Conservation (phyloP, 1,284 basidiomycete genomes). For the Malassezia japonica region DNA sequence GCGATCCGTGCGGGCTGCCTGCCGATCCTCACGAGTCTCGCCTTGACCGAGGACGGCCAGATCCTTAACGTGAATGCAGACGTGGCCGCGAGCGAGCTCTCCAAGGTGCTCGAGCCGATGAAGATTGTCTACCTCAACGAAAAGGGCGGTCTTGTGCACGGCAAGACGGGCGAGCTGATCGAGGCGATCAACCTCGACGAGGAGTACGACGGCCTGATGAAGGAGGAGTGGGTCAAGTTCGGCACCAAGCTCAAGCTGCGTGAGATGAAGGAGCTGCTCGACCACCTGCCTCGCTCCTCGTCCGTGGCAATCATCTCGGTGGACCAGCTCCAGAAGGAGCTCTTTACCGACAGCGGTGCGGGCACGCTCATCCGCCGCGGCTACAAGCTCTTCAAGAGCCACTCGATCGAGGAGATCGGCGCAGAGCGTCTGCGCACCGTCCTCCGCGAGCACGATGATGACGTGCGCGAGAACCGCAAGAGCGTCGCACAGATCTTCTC, state of each 20-base stretch:
- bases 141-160: slow-evolving; percentile 95
- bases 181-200: slow-evolving; percentile 96
- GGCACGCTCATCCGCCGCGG: slow-evolving; percentile 94
- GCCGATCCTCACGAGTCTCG: slow-evolving; percentile 46
- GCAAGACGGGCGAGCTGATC: slow-evolving; percentile 59
- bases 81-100: slow-evolving; percentile 45
- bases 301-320: slow-evolving; percentile 97
- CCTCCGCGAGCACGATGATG: slow-evolving; percentile 78
- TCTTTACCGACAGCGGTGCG: slow-evolving; percentile 95
- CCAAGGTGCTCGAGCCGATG: slow-evolving; percentile 49
- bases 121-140: slow-evolving; percentile 99
- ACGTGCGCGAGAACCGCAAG: slow-evolving; percentile 71
- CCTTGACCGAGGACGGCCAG: slow-evolving; percentile 45
- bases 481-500: slow-evolving; percentile 82
- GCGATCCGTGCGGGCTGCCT: slow-evolving; percentile 47
- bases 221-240: slow-evolving; percentile 98
- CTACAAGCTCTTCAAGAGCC: slow-evolving; percentile 90
- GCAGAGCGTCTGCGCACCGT: slow-evolving; percentile 65
- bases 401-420: slow-evolving; percentile 70
- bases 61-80: slow-evolving; percentile 49
- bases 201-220: slow-evolving; percentile 95
- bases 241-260: slow-evolving; percentile 98
- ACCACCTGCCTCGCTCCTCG: slow-evolving; percentile 92
- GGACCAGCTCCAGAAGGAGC: slow-evolving; percentile 86
- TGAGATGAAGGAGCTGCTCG: slow-evolving; percentile 97